Conservation (phyloP, 2,329 filamentous ascomycete genomes). For the Aureobasidium musti region DNA sequence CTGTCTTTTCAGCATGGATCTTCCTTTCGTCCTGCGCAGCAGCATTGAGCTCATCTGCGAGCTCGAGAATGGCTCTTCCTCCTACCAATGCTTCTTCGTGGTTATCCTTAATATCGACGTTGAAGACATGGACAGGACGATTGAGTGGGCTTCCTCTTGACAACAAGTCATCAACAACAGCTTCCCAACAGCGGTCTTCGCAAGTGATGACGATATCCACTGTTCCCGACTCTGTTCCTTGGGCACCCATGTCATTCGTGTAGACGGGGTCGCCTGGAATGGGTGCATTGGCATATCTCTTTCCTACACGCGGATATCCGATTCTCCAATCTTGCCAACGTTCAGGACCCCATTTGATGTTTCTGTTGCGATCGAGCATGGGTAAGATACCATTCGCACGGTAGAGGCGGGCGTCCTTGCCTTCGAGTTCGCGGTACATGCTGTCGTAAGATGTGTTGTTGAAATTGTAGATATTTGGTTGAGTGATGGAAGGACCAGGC, state of each 20-base stretch:
- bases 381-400: constrained; percentile 89
- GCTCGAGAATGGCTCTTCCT: constrained; percentile 85
- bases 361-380: constrained; percentile 90
- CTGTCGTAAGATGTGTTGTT: constrained; percentile 93
- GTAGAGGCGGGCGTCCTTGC: constrained; percentile 86
- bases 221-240: constrained; percentile 82
- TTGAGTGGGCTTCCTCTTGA: constrained; percentile 84
- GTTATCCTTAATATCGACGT: constrained; percentile 97
- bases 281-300: constrained; percentile 41
- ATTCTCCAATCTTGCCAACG: constrained; percentile 97
- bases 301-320: constrained; percentile 77
- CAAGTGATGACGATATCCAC: constrained; percentile 97
- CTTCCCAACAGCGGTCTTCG: constrained; percentile 97
- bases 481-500: constrained; percentile 84
- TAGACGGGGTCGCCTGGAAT: constrained; percentile 44
- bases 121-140: constrained; percentile 93
- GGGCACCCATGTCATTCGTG: constrained; percentile 70
- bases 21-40: constrained; percentile 76
- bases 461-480: constrained; percentile 98
- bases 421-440: constrained; percentile 87
- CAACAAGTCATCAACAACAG: constrained; percentile 90
- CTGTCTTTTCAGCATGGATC: constrained; percentile 45
- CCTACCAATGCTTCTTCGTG: constrained; percentile 94
- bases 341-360: constrained; percentile 93
- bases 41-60: constrained; percentile 81